A percentile compares a stretch with the other conserved stretches of the same genome.
Evolutionary conservation across 202 grass and related monocot species (phyloP).

Genomic region (Hordeum pubiflorum): DNA sequence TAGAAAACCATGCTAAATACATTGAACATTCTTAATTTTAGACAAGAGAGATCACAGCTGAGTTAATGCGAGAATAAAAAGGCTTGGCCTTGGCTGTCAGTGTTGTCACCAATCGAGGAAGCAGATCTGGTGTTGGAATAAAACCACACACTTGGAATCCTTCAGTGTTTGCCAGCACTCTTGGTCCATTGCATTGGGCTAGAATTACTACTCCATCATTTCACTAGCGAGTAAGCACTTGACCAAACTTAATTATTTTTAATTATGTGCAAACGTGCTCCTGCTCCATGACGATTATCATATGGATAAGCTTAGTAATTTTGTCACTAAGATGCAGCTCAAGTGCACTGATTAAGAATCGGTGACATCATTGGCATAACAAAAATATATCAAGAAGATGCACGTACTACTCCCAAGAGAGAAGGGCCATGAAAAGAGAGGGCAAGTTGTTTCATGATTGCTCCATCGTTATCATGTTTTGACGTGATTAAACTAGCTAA

Average conservation of each 20-base stretch:
- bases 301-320: constrained; percentile 21
- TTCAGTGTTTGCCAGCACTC: constrained; percentile 32
- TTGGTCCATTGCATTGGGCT: constrained; percentile 34
- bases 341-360: constrained; percentile 7
- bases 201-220: constrained; percentile 21
- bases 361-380: constrained; percentile 3
- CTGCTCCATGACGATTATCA: neutral
- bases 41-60: constrained; percentile 21
- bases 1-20: constrained; percentile 20
- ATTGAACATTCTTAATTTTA: constrained; percentile 17
- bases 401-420: constrained; percentile 19
- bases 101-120: constrained; percentile 41
- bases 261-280: constrained; percentile 17
- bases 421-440: constrained; percentile 12
- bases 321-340: constrained; percentile 12
- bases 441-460: constrained; percentile 24
- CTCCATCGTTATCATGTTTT: constrained; percentile 30
- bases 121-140: constrained; percentile 63
- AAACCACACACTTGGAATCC: constrained; percentile 37
- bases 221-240: constrained; percentile 18
- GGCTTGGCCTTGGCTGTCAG: constrained; percentile 23
- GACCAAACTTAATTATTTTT: constrained; percentile 8
- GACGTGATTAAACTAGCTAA: constrained; percentile 40
- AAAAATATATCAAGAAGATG: constrained; percentile 1
- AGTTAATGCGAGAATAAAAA: constrained; percentile 26